phyloP scores from a whole-genome alignment of 345 rosid species.

The Excoecaria cochinchinensis region DNA sequence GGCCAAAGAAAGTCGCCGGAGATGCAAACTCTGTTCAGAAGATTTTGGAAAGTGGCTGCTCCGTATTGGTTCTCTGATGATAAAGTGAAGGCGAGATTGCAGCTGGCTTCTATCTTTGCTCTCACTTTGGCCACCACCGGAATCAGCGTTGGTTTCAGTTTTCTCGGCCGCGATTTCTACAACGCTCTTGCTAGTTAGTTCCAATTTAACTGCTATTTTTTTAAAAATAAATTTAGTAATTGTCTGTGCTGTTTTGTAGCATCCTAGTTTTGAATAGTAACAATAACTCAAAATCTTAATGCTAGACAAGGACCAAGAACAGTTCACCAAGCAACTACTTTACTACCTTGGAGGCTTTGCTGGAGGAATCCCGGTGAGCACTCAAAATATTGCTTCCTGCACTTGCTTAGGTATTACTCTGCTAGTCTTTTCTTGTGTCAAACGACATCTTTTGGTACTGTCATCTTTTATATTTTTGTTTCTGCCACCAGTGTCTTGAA shows the following conservation, averaged over 20 bases:
- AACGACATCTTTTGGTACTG: neutral
- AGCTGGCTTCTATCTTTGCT: conserved; percentile 79
- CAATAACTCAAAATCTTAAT: neutral
- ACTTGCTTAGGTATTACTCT: conserved; percentile 34
- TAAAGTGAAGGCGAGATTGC: conserved; percentile 69
- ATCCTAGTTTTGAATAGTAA: too few species aligned
- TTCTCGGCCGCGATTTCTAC: conserved; percentile 98
- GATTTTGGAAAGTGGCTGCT: conserved; percentile 91
- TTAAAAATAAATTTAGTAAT: too few species aligned
- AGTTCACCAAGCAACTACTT: conserved; percentile 76
- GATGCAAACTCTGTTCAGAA: conserved; percentile 41
- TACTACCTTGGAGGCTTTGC: conserved; percentile 90
- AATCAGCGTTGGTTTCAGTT: conserved; percentile 89
- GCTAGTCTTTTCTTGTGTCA: conserved; percentile 2
- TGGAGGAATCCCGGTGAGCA: conserved; percentile 94
- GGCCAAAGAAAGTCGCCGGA: conserved; percentile 37
- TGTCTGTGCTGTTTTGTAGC: too few species aligned
- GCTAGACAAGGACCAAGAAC: conserved; percentile 87
- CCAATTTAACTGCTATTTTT: neutral
- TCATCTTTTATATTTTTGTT: neutral
- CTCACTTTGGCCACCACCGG: conserved; percentile 90
- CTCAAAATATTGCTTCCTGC: conserved; percentile 22
- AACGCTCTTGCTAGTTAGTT: conserved; percentile 81
- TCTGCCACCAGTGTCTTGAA: neutral
- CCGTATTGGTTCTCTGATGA: conserved; percentile 92